Percentiles rank a stretch among this genome's conserved stretches.
phyloP scores from a whole-genome alignment of 1,139 yeast species.

The Taphrina betulina region DNA sequence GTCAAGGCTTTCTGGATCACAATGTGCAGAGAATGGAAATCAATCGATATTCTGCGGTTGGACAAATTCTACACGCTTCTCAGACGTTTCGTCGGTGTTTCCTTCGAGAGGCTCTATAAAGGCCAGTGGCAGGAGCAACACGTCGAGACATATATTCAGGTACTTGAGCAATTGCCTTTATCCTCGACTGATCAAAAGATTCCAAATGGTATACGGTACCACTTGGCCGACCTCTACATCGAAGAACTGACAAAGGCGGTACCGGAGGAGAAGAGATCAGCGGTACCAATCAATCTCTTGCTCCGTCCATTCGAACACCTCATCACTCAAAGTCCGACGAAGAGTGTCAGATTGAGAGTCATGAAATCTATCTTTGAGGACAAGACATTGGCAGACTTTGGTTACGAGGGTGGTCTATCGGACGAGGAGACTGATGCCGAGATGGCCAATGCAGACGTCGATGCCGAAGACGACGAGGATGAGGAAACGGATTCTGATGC shows the following conservation, averaged over 20 bases:
- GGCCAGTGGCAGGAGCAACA: slow-evolving; percentile 59
- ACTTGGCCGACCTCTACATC: slow-evolving; percentile 74
- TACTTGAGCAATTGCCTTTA: slow-evolving; percentile 45
- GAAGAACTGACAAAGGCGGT: slow-evolving; percentile 78
- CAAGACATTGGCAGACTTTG: slow-evolving; percentile 50
- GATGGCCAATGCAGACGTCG: slow-evolving; percentile 4
- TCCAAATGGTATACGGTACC: slow-evolving; percentile 79
- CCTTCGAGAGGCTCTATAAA: slow-evolving; percentile 50
- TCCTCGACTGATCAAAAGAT: slow-evolving; percentile 47
- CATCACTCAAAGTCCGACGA: slow-evolving; percentile 53
- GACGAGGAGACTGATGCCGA: slow-evolving; percentile 10
- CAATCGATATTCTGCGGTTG: slow-evolving; percentile 74
- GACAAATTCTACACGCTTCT: slow-evolving; percentile 82
- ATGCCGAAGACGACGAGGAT: not conserved
- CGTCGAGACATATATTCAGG: slow-evolving; percentile 51
- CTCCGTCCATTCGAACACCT: slow-evolving; percentile 61
- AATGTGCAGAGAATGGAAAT: slow-evolving; percentile 77
- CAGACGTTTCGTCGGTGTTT: slow-evolving; percentile 70
- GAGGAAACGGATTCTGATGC: slow-evolving; percentile 3
- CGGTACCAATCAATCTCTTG: slow-evolving; percentile 57
- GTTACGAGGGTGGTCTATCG: slow-evolving; percentile 9
- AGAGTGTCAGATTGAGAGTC: slow-evolving; percentile 66
- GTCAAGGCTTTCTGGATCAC: slow-evolving; percentile 79
- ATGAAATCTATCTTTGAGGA: slow-evolving; percentile 67
- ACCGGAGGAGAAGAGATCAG: slow-evolving; percentile 48